Base-by-base conservation (phyloP, 192 early-diverging fungal species). In the Backusella psychrophila region DNA sequence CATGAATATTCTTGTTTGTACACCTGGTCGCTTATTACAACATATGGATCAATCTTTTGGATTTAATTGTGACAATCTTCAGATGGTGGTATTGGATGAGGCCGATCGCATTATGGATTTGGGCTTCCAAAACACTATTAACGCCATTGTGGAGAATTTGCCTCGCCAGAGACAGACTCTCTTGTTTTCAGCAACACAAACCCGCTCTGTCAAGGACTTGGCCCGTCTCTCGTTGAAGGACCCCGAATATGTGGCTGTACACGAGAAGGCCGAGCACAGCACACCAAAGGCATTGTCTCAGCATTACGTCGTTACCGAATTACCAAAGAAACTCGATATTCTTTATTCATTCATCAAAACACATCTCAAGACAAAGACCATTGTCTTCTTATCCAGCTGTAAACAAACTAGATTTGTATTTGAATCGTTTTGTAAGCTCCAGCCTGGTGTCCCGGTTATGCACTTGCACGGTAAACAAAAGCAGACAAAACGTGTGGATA, bases 391-490 rank as follows among this genome's bases (percentile, higher is more conserved):
- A 56, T 96, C 98, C 7, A 95, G 93, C 81, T 96, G 98, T 87
- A 99, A 99, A 76, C 98, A 99, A 82, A 92, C 94, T 77, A 90
- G 97, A 44, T 99, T 94, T 80, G 90, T 98, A 33, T 95, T 92
- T 83, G 98, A 99, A 86, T 90, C 94, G 0, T 99, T 99, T 73
- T 94, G 95, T 84, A 96, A 95, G 84, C 87, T 98, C 75, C 95
- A 96, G 66, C 96, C 96, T 26, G 98, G 98, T 78, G 87, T 96
- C 19, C 94, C 94, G 17, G 81, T 99, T 19, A 83, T 96, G 75
- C 96, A 96, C 76, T 81, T 99, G 44, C 96, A 99, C 77, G 98
- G 98, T 49, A 97, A 97, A 78, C 98, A 99, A 85, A 98, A 97
- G 82, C 98, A 99, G 82, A 89, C 90, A 66, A 94, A 94, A 78